A percentile compares a stretch with the other conserved stretches of the same genome.
Evolutionary conservation across 2,329 filamentous ascomycete genomes (phyloP).

Genomic region (Remersonia thermophila): DNA sequence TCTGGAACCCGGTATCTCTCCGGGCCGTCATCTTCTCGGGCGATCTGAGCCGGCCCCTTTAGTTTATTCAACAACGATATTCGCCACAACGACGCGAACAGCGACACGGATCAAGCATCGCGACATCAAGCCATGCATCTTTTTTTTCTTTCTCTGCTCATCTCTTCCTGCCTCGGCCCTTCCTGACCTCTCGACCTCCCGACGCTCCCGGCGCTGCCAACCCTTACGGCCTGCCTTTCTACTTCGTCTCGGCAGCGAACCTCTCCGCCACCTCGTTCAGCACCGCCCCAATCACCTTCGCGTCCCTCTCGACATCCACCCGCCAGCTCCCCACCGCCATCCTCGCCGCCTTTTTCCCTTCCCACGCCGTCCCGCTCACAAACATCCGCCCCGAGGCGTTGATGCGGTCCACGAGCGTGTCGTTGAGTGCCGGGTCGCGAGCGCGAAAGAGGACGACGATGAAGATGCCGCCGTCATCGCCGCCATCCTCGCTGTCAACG

Average conservation of each 20-base stretch:
- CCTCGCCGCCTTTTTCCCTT: slow-evolving; percentile 60
- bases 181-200: too few relatives aligned
- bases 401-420: slow-evolving; percentile 54
- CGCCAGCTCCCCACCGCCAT: slow-evolving; percentile 81
- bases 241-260: not conserved
- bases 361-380: slow-evolving; percentile 71
- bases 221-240: too few relatives aligned
- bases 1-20: too few relatives aligned
- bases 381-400: slow-evolving; percentile 66
- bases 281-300: slow-evolving; percentile 51
- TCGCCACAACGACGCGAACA: too few relatives aligned
- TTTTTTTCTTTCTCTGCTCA: too few relatives aligned
- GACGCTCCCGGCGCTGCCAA: too few relatives aligned
- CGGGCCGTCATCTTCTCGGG: too few relatives aligned
- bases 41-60: too few relatives aligned
- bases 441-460: slow-evolving; percentile 68
- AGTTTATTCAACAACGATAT: too few relatives aligned
- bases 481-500: slow-evolving; percentile 31
- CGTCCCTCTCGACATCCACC: slow-evolving; percentile 56
- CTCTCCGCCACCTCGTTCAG: slow-evolving; percentile 11
- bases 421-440: slow-evolving; percentile 50
- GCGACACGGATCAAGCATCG: too few relatives aligned
- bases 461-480: slow-evolving; percentile 27
- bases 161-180: too few relatives aligned
- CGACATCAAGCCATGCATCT: too few relatives aligned